Evolutionary conservation across 2,329 filamentous ascomycete species (phyloP).

Genomic region (Phoma sp.): DNA sequence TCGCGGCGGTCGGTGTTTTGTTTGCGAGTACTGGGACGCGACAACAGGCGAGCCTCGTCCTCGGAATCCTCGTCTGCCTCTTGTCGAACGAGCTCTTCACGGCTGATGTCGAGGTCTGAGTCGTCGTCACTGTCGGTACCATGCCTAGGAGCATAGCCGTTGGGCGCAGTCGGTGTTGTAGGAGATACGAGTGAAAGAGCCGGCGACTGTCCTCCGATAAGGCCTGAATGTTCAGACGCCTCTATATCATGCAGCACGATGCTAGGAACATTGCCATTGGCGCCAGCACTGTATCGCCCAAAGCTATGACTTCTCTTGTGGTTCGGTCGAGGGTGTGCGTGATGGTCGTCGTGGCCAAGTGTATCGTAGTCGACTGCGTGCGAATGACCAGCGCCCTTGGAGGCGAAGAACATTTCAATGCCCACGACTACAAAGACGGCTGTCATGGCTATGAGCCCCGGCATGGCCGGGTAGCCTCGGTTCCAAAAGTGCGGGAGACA

Average conservation of each 20-base stretch:
- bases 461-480: constrained; percentile 48
- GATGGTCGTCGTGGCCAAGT: constrained; percentile 33
- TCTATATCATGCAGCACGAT: constrained; percentile 42
- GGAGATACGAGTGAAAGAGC: constrained; percentile 37
- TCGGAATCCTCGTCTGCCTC: constrained; percentile 32
- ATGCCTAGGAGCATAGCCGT: constrained; percentile 12
- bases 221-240: constrained; percentile 35
- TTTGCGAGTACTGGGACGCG: constrained; percentile 30
- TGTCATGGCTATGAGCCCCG: constrained; percentile 49
- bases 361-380: constrained; percentile 62
- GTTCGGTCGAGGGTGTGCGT: constrained; percentile 21
- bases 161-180: constrained; percentile 20
- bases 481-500: constrained; percentile 51
- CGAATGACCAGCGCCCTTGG: constrained; percentile 66
- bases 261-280: constrained; percentile 35
- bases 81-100: constrained; percentile 44
- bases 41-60: constrained; percentile 43
- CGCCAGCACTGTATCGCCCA: constrained; percentile 36
- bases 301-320: constrained; percentile 45
- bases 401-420: constrained; percentile 88
- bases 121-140: constrained; percentile 36
- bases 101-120: constrained; percentile 44
- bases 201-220: constrained; percentile 44
- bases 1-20: constrained; percentile 17
- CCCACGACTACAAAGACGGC: constrained; percentile 70